Evolutionary conservation across 2,329 filamentous ascomycete genomes (phyloP), one percentile per base, ranked within the genome.

Genomic region (Rasamsonia emersonii): DNA sequence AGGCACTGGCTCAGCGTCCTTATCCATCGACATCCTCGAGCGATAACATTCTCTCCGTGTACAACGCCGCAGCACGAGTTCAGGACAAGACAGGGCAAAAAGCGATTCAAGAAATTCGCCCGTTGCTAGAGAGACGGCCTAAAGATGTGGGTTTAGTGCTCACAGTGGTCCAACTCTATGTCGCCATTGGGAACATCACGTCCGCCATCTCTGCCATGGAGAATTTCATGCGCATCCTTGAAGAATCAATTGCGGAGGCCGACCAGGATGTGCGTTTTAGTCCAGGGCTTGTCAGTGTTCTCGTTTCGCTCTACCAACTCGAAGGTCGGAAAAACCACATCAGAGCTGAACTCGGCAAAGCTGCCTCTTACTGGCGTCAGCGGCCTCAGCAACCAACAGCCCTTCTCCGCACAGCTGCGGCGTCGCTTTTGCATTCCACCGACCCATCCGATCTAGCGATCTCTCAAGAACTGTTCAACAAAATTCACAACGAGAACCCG

Each of bases 371-470:
- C 61, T 96, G 91, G 88, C 73, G 77, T 32, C 66, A 69, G 27
- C 79, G 78, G 44, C 64, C 71, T 7, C 67, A 72, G 43, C 56
- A 65, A 41, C 59, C 77, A 0, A 59, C 70, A n/a, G 73, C 82
- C 1, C 73, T 96, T 4, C 69, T 93, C 30, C 77, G 79, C 36
- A 84, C 86, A 33, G 86, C 88, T 5, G 89, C 84, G n/a, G 71
- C 81, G 24, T 79, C 86, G 28, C 73, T 96, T 7, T 74, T 95
- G 28, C 77, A 80, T 43, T 93, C 85, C 0, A 73, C 79, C 5
- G 73, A 79, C 28, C 54, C 68, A 1, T 70, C 79, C 10, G 83
- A 94, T 43, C 64, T 86, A 16, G 58, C 70, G 9, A 67, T 76
- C 0, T 88, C 91, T 0, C 77, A 77, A 3, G 73, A 82, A n/a